Evolutionary conservation across 169 alveolate genomes (phyloP).

Genomic region (Plasmodium berghei): DNA sequence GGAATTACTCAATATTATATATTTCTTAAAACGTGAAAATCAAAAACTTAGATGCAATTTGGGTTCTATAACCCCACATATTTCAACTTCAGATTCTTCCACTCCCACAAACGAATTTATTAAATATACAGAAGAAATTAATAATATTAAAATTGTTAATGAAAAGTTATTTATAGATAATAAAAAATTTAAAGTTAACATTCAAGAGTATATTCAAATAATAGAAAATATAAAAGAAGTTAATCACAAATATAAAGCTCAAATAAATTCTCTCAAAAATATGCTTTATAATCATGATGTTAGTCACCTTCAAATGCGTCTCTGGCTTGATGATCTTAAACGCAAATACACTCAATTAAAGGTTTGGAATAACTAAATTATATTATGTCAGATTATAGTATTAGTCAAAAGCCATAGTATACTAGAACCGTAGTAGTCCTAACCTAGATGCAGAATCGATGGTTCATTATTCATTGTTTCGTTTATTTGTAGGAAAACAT

Average conservation of each 20-base stretch:
- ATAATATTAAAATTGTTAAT: constrained; percentile 10
- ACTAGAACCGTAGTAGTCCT: background rate
- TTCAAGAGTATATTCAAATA: constrained; percentile 25
- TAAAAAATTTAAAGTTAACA: constrained; percentile 23
- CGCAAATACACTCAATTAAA: constrained; percentile 43
- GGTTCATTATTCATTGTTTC: too few relatives aligned
- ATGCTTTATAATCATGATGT: constrained; percentile 33
- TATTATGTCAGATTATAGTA: too few relatives aligned
- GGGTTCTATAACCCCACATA: background rate
- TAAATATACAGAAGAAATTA: constrained; percentile 5
- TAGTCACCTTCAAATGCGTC: constrained; percentile 23
- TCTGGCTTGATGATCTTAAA: constrained; percentile 30
- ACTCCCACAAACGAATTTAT: background rate
- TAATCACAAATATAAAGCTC: constrained; percentile 33
- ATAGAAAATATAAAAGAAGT: constrained; percentile 7
- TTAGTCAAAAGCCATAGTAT: background rate
- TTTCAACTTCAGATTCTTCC: background rate
- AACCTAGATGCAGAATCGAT: too few relatives aligned
- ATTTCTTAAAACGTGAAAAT: constrained; percentile 21
- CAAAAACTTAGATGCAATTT: constrained; percentile 6
- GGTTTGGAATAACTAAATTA: constrained; percentile 6
- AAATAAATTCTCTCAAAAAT: constrained; percentile 22
- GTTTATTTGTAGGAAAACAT: too few relatives aligned
- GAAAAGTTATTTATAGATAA: constrained; percentile 46
- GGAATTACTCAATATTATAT: constrained; percentile 26